phyloP scores from a whole-genome alignment of 2,329 filamentous ascomycete genomes.

The Calonectria honghensis region DNA sequence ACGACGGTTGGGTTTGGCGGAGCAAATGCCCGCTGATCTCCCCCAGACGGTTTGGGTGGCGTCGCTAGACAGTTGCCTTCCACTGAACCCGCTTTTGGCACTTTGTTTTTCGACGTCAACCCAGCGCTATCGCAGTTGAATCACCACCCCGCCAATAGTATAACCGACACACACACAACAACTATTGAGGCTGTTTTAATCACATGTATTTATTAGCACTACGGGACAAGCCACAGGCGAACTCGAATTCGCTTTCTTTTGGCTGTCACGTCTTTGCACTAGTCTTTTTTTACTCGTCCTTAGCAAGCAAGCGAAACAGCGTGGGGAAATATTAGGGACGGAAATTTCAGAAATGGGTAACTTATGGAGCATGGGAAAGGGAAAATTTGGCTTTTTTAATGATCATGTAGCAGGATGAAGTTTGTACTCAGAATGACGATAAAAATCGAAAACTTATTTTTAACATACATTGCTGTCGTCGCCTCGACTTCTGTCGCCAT shows the following conservation, averaged over 20 bases:
- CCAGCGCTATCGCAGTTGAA: not conserved
- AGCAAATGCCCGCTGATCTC: not conserved
- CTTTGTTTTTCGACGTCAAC: not conserved
- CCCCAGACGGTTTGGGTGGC: not conserved
- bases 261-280: not conserved
- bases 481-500: not conserved
- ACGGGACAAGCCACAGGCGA: not conserved
- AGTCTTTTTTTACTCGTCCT: constrained; percentile 14
- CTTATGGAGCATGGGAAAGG: constrained; percentile 5
- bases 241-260: not conserved
- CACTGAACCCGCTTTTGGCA: constrained; percentile 6
- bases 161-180: not conserved
- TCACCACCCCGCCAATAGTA: constrained; percentile 6
- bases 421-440: not conserved
- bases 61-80: not conserved
- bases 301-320: constrained; percentile 3
- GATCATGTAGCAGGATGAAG: constrained; percentile 5
- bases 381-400: constrained; percentile 10
- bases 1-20: not conserved
- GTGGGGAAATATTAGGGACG: constrained; percentile 6
- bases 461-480: not conserved
- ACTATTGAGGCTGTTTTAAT: constrained; percentile 1
- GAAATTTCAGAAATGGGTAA: not conserved
- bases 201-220: constrained; percentile 17
- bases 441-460: not conserved